Evolutionary conservation across 805 yeast genomes (phyloP).

Genomic region (Sugiyamaella valdiviana): DNA sequence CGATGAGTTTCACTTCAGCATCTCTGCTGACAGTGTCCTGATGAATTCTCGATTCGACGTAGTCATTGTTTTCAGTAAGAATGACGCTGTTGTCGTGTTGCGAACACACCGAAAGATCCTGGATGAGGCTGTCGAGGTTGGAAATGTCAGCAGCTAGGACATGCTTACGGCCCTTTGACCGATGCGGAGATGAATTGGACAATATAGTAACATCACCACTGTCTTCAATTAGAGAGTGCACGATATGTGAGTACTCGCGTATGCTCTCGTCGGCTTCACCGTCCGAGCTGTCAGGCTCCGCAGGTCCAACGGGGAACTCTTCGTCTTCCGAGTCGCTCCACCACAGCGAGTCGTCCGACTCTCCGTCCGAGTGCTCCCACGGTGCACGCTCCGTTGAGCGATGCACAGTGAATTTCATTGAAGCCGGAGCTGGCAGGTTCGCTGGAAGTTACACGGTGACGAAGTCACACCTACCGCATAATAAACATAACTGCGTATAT

Average conservation of each 20-base stretch:
- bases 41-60: neutral
- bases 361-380: neutral
- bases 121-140: neutral
- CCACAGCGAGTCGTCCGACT: conserved; percentile 20
- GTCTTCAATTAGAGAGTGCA: neutral
- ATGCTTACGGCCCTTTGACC: neutral
- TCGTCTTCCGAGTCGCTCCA: conserved; percentile 13
- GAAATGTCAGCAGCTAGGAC: neutral
- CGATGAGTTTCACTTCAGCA: neutral
- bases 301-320: conserved; percentile 11
- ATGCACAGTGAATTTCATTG: neutral
- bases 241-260: neutral
- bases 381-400: neutral
- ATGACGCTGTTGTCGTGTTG: neutral
- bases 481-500: neutral
- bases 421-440: neutral
- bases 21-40: neutral
- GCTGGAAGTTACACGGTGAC: neutral
- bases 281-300: conserved; percentile 3
- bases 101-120: neutral
- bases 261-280: neutral
- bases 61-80: neutral
- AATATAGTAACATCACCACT: neutral
- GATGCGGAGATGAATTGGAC: neutral
- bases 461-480: neutral